These are phyloP conservation scores for Triticum monococcum DNA, from an alignment of 176 grass and related monocot species.

Conservation along the genomic window DNA sequence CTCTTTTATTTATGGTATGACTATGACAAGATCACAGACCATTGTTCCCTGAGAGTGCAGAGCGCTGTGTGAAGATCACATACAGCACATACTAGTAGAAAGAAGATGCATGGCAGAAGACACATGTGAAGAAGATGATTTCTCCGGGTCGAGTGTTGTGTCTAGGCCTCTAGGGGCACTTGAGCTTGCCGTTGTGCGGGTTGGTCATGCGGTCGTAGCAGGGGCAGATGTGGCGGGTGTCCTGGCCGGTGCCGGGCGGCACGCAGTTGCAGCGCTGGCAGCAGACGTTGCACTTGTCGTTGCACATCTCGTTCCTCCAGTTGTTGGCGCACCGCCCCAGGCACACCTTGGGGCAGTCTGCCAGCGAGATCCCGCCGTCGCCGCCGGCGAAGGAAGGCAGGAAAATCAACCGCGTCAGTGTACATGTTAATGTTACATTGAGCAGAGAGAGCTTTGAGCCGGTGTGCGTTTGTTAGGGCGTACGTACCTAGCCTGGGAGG, in stretches of 20 bases:
- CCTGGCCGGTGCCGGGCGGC: constrained; percentile 70
- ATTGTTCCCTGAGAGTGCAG: not conserved
- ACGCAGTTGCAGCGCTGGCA: constrained; percentile 76
- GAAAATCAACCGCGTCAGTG: accelerated
- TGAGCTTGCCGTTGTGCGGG: constrained; percentile 37
- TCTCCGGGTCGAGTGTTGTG: too few relatives aligned
- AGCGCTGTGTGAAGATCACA: too few relatives aligned
- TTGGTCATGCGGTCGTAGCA: constrained; percentile 47
- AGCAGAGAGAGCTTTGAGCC: too few relatives aligned
- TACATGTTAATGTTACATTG: too few relatives aligned
- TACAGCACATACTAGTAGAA: too few relatives aligned
- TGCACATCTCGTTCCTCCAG: constrained; percentile 89
- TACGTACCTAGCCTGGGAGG: constrained; percentile 39
- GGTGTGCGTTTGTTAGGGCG: too few relatives aligned
- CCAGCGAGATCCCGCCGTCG: too few relatives aligned
- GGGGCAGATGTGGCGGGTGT: constrained; percentile 50
- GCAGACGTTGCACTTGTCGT: constrained; percentile 71
- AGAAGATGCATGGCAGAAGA: too few relatives aligned
- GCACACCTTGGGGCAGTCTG: constrained; percentile 61
- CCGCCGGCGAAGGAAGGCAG: not conserved
- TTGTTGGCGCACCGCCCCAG: constrained; percentile 50
- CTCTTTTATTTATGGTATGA: not conserved
- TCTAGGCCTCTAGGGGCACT: constrained; percentile 49
- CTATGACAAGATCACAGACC: too few relatives aligned
- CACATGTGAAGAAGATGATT: too few relatives aligned